Base-by-base conservation (phyloP, 192 early-diverging fungal genomes). In the Funneliformis mosseae region DNA sequence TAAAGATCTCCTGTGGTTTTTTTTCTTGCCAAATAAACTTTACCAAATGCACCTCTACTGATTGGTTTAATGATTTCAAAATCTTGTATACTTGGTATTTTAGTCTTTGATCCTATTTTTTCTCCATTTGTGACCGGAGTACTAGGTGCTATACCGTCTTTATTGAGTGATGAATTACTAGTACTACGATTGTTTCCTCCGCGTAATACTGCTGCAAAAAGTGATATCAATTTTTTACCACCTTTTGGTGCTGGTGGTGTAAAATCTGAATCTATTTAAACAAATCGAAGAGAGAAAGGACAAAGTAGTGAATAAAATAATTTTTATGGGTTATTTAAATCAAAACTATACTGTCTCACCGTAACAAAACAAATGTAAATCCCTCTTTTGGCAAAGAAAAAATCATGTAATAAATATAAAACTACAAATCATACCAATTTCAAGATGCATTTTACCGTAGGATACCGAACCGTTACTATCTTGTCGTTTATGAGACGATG, bases 31-130 rank as follows among this genome's bases (percentile, higher is more conserved):
- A 97, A 83, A 75, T 95, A 97, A 69, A 97, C 96, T 59, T 95
- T 94, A 28, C 96, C 96, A 84, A 95, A 97, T 11, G 96, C 96
- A 18, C 96, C 96, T n/a, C 96, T 93, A 80, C 94, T 96, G 70
- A 97, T 96, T 5, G 94, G 94, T 88, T 96, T 97, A 70, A 97
- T 92, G 81, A 97, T 93, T 79, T 97, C 96, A 90, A 97, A 97
- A 76, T 97, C 96, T 11, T 93, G 87, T 64, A 96, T 97, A 21
- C 92, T 91, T 2, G 96, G 96, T 81, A 97, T 90, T 86, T 90
- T 83, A 82, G 86, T 59, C 79, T 89, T 86, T 18, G 70, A 80
- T 55, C 79, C 87, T 6, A 76, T 46, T 62, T 76, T 76, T 39
- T 76, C 74, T 23, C 59, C 74, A 41, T 48, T 61, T 16, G 55